phyloP scores from a whole-genome alignment of 345 rosid species.

The Raphanus sativus region DNA sequence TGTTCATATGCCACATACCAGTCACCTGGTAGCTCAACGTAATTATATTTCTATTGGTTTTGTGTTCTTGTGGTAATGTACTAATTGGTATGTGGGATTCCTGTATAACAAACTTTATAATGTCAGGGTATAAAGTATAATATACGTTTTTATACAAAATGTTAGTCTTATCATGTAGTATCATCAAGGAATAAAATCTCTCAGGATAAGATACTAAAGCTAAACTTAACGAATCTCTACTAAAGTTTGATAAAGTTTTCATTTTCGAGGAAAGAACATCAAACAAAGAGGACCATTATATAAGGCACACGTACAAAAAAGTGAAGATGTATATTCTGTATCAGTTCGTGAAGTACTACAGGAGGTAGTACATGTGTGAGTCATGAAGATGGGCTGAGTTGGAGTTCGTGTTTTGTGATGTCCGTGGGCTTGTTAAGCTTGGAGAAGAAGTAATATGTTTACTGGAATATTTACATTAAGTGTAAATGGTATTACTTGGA shows the following conservation, averaged over 20 bases:
- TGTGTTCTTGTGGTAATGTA: neutral
- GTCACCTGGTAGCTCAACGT: neutral
- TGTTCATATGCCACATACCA: neutral
- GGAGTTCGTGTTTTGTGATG: too few relatives aligned
- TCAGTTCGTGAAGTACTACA: too few relatives aligned
- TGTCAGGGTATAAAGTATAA: neutral
- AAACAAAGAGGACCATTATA: slow-evolving; percentile 9
- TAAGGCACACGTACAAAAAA: neutral
- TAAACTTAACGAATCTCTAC: neutral
- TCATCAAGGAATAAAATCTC: slow-evolving; percentile 8
- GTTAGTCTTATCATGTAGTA: neutral
- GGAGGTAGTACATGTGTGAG: too few relatives aligned
- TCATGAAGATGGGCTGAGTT: too few relatives aligned
- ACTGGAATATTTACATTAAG: too few relatives aligned
- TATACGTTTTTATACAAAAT: neutral
- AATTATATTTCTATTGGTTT: neutral
- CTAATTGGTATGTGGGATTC: neutral
- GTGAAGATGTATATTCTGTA: too few relatives aligned
- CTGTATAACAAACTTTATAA: neutral
- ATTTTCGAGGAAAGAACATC: slow-evolving; percentile 1
- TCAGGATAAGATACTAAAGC: neutral
- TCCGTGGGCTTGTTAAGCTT: too few relatives aligned
- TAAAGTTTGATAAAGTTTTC: slow-evolving; percentile 2
- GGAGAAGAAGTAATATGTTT: too few relatives aligned
- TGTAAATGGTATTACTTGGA: too few relatives aligned